Conservation (phyloP, 2,329 filamentous ascomycete species). For the Scedosporium dehoogii region DNA sequence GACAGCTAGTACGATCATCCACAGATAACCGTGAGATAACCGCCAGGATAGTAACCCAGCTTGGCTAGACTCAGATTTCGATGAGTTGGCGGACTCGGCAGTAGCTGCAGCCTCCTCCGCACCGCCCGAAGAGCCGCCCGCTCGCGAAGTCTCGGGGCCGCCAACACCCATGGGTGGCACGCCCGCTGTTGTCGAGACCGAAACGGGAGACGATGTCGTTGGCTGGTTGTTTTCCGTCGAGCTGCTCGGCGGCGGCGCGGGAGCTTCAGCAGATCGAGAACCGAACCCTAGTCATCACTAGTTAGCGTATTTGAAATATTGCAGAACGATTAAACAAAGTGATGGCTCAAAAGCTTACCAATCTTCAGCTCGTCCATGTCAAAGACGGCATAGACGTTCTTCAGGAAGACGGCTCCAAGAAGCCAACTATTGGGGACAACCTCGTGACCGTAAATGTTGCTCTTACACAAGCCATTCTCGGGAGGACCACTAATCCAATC, state of each 20-base stretch:
- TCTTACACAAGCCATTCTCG: constrained; percentile 44
- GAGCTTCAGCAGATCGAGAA: not conserved
- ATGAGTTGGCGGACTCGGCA: not conserved
- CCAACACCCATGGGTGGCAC: not conserved
- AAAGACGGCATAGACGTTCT: constrained; percentile 83
- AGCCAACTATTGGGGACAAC: constrained; percentile 61
- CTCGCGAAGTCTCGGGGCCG: not conserved
- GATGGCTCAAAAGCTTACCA: constrained; percentile 33
- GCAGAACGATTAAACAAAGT: not conserved
- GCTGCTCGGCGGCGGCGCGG: not conserved
- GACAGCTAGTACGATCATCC: not conserved
- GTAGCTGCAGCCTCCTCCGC: not conserved
- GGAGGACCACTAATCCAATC: constrained; percentile 54
- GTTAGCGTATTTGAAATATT: not conserved
- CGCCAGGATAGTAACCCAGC: not conserved
- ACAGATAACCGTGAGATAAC: not conserved
- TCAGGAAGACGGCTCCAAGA: constrained; percentile 77
- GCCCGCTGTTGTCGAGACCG: not conserved
- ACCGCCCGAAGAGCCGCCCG: not conserved
- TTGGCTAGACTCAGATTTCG: not conserved
- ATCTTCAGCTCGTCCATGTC: constrained; percentile 61
- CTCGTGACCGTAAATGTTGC: constrained; percentile 65
- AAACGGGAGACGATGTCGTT: not conserved
- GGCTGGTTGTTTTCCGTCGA: not conserved
- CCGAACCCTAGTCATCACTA: not conserved